Evolutionary conservation across 78 protist species (phyloP).

Genomic region (Fonticula alba): DNA sequence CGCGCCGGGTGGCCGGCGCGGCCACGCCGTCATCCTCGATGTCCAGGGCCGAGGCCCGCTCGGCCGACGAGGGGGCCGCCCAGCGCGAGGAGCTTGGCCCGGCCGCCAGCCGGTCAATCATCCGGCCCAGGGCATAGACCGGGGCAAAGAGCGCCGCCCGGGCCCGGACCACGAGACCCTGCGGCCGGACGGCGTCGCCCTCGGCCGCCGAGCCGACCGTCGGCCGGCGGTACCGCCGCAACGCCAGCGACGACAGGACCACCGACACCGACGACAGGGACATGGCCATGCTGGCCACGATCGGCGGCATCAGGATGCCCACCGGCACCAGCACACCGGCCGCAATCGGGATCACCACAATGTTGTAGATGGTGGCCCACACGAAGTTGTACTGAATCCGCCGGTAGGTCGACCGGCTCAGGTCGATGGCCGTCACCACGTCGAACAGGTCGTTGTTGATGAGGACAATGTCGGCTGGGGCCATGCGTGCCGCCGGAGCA

Average conservation of each 20-base stretch:
- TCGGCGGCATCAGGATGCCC: constrained; percentile 53
- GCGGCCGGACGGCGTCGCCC: too few relatives aligned
- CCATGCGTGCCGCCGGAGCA: constrained; percentile 24
- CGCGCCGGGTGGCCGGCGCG: too few relatives aligned
- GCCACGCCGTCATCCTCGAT: too few relatives aligned
- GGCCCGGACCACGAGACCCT: too few relatives aligned
- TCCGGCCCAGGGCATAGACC: too few relatives aligned
- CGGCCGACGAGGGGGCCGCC: too few relatives aligned
- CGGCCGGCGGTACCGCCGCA: constrained; percentile 39
- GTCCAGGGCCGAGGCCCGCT: too few relatives aligned
- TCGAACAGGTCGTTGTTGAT: constrained; percentile 41
- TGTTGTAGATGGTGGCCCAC: constrained; percentile 49
- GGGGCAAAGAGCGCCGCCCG: too few relatives aligned
- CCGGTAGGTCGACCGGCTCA: constrained; percentile 38
- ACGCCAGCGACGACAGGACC: constrained; percentile 48
- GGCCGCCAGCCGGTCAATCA: too few relatives aligned
- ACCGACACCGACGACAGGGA: constrained; percentile 71
- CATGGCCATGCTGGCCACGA: constrained; percentile 74
- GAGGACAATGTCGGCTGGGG: constrained; percentile 39
- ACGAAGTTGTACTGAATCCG: constrained; percentile 49
- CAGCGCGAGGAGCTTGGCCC: too few relatives aligned
- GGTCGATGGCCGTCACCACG: constrained; percentile 47
- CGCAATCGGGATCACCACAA: constrained; percentile 35
- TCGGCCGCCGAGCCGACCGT: too few relatives aligned
- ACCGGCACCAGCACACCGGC: constrained; percentile 33